These are phyloP conservation scores for Eucalyptus lansdowneana DNA, from an alignment of 345 rosid species.

Conservation along the genomic window DNA sequence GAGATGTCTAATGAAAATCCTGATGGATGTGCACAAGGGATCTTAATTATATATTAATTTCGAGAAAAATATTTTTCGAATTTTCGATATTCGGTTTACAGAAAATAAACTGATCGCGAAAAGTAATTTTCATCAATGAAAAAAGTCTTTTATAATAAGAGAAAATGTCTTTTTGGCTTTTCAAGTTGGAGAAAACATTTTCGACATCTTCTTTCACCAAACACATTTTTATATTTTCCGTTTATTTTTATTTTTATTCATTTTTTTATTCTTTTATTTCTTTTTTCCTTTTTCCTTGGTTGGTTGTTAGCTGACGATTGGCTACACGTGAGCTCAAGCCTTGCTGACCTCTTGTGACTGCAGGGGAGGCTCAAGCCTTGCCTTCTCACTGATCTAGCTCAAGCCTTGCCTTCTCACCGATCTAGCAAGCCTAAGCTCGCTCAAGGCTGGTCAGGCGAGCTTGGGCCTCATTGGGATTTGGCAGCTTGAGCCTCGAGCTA, in stretches of 20 bases:
- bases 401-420: no score
- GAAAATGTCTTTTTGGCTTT: accelerated
- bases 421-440: no score
- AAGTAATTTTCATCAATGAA: no score
- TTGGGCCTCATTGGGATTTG: accelerated
- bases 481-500: no score
- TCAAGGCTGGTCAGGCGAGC: accelerated
- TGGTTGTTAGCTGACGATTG: accelerated
- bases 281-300: accelerated
- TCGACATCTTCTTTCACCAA: accelerated
- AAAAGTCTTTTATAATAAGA: accelerated
- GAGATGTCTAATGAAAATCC: background rate
- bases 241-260: no score
- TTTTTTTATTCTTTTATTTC: no score
- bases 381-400: no score
- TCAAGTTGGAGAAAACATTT: no score
- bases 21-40: no score
- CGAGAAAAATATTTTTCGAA: accelerated
- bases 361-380: accelerated
- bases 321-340: accelerated
- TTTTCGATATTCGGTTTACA: accelerated
- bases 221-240: accelerated
- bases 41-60: no score
- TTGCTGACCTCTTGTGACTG: accelerated
- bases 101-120: accelerated